phyloP scores from a whole-genome alignment of 1,139 yeast species.

The Hansenula lynferdii region DNA sequence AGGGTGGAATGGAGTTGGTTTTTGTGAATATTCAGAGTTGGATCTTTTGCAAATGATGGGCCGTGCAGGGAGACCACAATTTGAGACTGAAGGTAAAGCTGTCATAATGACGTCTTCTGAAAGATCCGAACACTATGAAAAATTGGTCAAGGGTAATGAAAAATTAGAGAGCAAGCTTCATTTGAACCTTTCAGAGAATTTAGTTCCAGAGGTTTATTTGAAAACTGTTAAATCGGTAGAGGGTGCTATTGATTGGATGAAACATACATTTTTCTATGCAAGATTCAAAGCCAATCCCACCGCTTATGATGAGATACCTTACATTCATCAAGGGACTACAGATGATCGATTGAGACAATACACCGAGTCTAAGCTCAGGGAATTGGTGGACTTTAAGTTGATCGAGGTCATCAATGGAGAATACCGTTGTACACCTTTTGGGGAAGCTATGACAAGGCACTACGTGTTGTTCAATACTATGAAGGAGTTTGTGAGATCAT shows the following conservation, averaged over 20 bases:
- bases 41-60: constrained; percentile 61
- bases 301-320: constrained; percentile 28
- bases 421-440: constrained; percentile 32
- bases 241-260: constrained; percentile 45
- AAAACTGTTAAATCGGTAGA: constrained; percentile 34
- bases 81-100: constrained; percentile 48
- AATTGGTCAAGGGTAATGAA: constrained; percentile 38
- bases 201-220: constrained; percentile 46
- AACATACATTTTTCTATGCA: constrained; percentile 46
- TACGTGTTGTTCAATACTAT: constrained; percentile 40
- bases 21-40: constrained; percentile 50
- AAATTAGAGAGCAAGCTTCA: constrained; percentile 47
- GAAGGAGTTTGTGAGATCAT: constrained; percentile 27
- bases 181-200: constrained; percentile 37
- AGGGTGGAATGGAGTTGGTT: constrained; percentile 39
- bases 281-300: constrained; percentile 36
- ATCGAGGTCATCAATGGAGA: constrained; percentile 17
- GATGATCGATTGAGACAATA: constrained; percentile 28
- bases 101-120: constrained; percentile 44
- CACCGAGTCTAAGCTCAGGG: constrained; percentile 27
- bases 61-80: constrained; percentile 53
- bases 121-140: constrained; percentile 34
- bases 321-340: constrained; percentile 13
- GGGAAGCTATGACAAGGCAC: constrained; percentile 42
- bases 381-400: constrained; percentile 27